Evolutionary conservation across 306 rosid genomes (phyloP).

Genomic region (Nissolia schottii): DNA sequence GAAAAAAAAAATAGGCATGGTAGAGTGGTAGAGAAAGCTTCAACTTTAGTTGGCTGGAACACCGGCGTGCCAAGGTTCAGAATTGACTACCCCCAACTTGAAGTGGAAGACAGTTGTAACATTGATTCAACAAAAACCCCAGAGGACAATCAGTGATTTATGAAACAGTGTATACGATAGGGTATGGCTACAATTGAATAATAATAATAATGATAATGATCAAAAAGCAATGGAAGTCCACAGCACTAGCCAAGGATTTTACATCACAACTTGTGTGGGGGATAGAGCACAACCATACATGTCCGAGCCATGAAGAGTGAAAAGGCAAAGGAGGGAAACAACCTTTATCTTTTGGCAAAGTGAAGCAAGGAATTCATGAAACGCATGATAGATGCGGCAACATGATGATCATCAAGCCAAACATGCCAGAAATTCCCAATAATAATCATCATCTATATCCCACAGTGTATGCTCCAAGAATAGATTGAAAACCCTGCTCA

Average conservation of each 20-base stretch:
- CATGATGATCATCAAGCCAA: slow-evolving; percentile 14
- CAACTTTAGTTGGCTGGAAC: slow-evolving; percentile 31
- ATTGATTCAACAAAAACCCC: neutral
- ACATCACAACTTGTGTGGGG: neutral
- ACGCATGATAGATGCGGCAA: neutral
- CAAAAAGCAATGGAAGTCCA: neutral
- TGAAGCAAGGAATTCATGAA: slow-evolving; percentile 7
- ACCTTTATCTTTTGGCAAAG: slow-evolving; percentile 20
- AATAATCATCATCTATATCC: neutral
- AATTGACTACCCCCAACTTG: slow-evolving; percentile 12
- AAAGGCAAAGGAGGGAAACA: neutral
- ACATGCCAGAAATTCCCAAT: neutral
- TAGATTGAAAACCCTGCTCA: neutral
- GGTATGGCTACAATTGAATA: neutral
- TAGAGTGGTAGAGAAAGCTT: slow-evolving; percentile 20
- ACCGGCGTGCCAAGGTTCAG: slow-evolving; percentile 20
- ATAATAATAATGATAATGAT: too few species aligned
- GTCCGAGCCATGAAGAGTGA: neutral
- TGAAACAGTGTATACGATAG: neutral
- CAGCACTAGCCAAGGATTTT: slow-evolving; percentile 2
- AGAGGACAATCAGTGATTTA: neutral
- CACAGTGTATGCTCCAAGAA: slow-evolving; percentile 1
- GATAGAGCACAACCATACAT: neutral
- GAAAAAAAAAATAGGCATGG: neutral
- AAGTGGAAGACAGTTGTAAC: slow-evolving; percentile 29